Conservation (phyloP, 495 filamentous ascomycete species). For the Talaromyces borbonicus region DNA sequence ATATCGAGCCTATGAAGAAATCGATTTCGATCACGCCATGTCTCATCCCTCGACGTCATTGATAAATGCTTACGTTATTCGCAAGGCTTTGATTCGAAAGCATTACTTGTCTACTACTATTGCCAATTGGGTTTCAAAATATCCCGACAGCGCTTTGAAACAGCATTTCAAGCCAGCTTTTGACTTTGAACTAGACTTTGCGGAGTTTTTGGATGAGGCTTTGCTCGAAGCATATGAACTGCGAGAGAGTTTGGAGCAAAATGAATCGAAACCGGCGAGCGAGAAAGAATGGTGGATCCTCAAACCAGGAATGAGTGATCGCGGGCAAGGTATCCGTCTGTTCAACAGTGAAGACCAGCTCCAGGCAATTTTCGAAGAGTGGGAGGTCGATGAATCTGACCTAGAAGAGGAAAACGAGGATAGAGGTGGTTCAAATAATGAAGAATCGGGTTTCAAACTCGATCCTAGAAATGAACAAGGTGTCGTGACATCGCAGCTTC, state of each 20-base stretch:
- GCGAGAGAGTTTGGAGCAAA: slow-evolving; percentile 60
- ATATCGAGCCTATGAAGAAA: slow-evolving; percentile 73
- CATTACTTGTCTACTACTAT: slow-evolving; percentile 81
- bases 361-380: slow-evolving; percentile 75
- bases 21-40: slow-evolving; percentile 70
- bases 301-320: slow-evolving; percentile 94
- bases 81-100: slow-evolving; percentile 95
- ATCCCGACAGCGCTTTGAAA: slow-evolving; percentile 58
- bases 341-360: slow-evolving; percentile 78
- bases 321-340: slow-evolving; percentile 82
- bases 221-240: slow-evolving; percentile 83
- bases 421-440: slow-evolving; percentile 16
- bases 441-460: slow-evolving; percentile 4
- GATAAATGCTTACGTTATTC: slow-evolving; percentile 80
- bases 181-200: slow-evolving; percentile 89
- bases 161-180: slow-evolving; percentile 62
- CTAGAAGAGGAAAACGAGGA: slow-evolving; percentile 24
- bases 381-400: slow-evolving; percentile 57
- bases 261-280: slow-evolving; percentile 34
- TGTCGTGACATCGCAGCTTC: slow-evolving; percentile 80
- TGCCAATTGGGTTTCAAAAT: slow-evolving; percentile 68
- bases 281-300: slow-evolving; percentile 93
- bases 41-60: slow-evolving; percentile 48
- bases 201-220: slow-evolving; percentile 92
- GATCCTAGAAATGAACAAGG: slow-evolving; percentile 21